A percentile compares a stretch with the other conserved stretches of the same genome.
Evolutionary conservation across 257 asterid species (phyloP).

Genomic region (Osmanthus fragrans): DNA sequence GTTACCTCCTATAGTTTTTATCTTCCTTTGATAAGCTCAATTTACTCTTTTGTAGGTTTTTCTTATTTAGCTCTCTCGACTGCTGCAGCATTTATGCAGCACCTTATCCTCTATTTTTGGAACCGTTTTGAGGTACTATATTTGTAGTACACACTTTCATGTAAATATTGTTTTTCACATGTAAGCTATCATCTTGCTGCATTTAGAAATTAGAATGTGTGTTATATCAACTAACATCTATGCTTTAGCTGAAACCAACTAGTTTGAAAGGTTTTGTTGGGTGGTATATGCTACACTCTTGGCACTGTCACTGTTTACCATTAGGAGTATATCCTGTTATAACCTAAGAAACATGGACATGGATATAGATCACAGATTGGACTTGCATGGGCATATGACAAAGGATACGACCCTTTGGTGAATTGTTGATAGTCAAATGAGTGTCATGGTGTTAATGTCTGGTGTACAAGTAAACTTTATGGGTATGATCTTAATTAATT

Average conservation of each 20-base stretch:
- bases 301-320: background rate
- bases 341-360: background rate
- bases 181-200: background rate
- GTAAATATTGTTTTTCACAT: constrained; percentile 12
- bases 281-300: background rate
- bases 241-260: background rate
- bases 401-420: background rate
- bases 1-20: constrained; percentile 14
- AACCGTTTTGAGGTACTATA: constrained; percentile 88
- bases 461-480: background rate
- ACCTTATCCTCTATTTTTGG: constrained; percentile 95
- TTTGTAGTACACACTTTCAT: constrained; percentile 4
- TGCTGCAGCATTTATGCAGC: constrained; percentile 96
- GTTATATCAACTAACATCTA: background rate
- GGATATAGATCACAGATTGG: background rate
- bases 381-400: background rate
- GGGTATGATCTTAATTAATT: background rate
- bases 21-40: constrained; percentile 26
- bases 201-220: constrained; percentile 10
- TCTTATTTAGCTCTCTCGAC: constrained; percentile 97
- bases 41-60: constrained; percentile 60
- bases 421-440: background rate
- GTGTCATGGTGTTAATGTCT: background rate
- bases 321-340: background rate
- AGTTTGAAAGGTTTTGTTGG: background rate